A percentile compares a stretch with the other conserved stretches of the same genome.
Evolutionary conservation across 73 alveolate species (phyloP).

Genomic region (Tetrahymena thermophila): DNA sequence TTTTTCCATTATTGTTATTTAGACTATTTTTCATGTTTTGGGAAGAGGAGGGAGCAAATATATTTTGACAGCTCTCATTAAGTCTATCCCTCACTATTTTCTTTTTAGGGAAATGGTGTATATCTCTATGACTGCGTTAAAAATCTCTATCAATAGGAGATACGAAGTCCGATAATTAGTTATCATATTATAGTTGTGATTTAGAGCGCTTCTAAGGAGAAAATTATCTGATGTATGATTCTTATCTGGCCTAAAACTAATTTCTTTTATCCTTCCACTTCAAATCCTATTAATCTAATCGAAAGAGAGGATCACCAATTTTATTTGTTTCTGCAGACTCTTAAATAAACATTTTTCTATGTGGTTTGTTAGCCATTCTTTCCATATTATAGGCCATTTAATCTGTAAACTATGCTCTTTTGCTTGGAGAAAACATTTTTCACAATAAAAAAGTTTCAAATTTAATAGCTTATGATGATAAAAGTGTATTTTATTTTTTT

Average conservation of each 20-base stretch:
- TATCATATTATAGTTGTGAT: neutral
- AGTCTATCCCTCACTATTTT: neutral
- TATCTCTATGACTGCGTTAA: neutral
- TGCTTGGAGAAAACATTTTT: neutral
- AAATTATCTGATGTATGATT: neutral
- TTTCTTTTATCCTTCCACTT: neutral
- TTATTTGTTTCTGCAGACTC: neutral
- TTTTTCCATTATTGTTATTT: neutral
- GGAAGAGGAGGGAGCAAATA: neutral
- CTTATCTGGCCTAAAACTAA: neutral
- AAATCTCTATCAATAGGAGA: neutral
- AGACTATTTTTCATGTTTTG: neutral
- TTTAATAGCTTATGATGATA: neutral
- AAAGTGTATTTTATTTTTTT: too few relatives aligned
- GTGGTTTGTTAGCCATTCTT: neutral
- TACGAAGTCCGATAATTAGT: neutral
- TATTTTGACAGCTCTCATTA: neutral
- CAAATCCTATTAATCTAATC: neutral
- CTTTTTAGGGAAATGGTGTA: neutral
- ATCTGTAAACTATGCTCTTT: neutral
- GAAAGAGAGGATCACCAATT: neutral
- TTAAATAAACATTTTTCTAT: neutral
- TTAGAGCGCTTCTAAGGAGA: neutral
- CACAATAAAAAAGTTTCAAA: neutral
- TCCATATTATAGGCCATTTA: neutral